Evolutionary conservation across 2,329 filamentous ascomycete genomes (phyloP), one percentile per base, ranked within the genome.

Genomic region (Talaromyces amestolkiae): DNA sequence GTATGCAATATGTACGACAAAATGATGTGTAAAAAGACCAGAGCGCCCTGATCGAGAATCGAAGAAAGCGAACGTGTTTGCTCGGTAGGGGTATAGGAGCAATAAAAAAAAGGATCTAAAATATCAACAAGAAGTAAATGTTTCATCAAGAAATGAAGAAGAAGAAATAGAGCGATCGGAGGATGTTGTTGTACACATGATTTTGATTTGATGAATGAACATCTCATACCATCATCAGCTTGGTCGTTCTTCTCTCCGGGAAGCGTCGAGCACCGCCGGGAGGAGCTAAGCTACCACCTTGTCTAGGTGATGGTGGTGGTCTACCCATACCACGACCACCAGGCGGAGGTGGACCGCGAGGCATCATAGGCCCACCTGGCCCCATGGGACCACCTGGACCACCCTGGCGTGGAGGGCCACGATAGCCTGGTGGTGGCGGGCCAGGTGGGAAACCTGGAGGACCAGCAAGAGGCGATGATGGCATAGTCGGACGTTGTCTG

Each of bases 201-300:
- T 56, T 33, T 31, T 37, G n/a, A 37, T 56, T 56, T 37, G 51
- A 56, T 24, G 65, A 54, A n/a, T 33, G 60, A 39, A 58, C 37
- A 64, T 33, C 68, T 81, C 75, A 81, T 75, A 77, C 76, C 77
- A 82, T 82, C 79, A 82, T 82, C 70, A 83, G 72, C 72, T 72
- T 78, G 65, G 81, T 83, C 9, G 80, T 82, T 69, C 81, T 76
- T 67, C 81, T 76, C 72, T 83, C 81, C 1, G 81, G 81, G 72
- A 81, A 82, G 33, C 79, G 78, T 56, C 78, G 74, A 22, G 76
- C 72, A 24, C 74, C 71, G 7, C 73, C 69, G 3, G 72, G 70
- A 31, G 75, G 72, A 31, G 65, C 49, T 35, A 64, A 27, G 51
- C 53, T 56, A 27, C 59, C 43, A 17, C 61, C 39, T 54, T 58